Conservation (phyloP, 352 stramenopile species). For the Pythium aphanidermatum region DNA sequence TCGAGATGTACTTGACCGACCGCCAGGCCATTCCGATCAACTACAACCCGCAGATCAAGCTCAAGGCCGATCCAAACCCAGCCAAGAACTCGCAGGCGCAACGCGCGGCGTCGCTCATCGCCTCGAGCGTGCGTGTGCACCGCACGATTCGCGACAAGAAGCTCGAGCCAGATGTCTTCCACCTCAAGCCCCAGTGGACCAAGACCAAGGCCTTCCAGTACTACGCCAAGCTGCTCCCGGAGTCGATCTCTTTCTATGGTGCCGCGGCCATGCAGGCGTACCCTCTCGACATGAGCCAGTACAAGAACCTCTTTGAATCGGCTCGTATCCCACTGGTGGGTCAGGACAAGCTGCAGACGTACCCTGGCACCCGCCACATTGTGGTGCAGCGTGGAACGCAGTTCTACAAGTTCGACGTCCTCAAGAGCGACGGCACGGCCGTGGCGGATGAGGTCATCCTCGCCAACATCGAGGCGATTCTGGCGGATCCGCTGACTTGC, state of each 20-base stretch:
- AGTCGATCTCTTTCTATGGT: conserved; percentile 84
- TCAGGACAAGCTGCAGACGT: conserved; percentile 69
- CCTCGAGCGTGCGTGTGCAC: conserved; percentile 77
- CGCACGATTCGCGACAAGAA: conserved; percentile 73
- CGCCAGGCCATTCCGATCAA: conserved; percentile 85
- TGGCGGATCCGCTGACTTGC: conserved; percentile 46
- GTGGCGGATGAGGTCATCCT: conserved; percentile 76
- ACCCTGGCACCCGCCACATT: conserved; percentile 58
- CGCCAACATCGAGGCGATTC: conserved; percentile 79
- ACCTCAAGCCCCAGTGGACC: conserved; percentile 76
- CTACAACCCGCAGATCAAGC: conserved; percentile 90
- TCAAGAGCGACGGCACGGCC: conserved; percentile 48
- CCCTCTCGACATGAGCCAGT: conserved; percentile 91
- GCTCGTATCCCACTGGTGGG: conserved; percentile 57
- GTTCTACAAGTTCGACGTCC: conserved; percentile 86
- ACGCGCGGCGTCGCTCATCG: conserved; percentile 80
- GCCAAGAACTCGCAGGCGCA: conserved; percentile 85
- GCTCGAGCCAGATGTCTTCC: conserved; percentile 86
- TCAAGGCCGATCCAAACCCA: conserved; percentile 72
- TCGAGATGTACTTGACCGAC: conserved; percentile 89
- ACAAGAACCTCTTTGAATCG: conserved; percentile 86
- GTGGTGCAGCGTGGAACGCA: conserved; percentile 83
- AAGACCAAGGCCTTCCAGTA: conserved; percentile 80
- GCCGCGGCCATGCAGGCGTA: conserved; percentile 81
- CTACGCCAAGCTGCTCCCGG: conserved; percentile 77